Percentiles rank a stretch among this genome's conserved stretches.
These are phyloP conservation scores for Daldinia decipiens DNA, from an alignment of 495 filamentous ascomycete species.

Conservation along the genomic window DNA sequence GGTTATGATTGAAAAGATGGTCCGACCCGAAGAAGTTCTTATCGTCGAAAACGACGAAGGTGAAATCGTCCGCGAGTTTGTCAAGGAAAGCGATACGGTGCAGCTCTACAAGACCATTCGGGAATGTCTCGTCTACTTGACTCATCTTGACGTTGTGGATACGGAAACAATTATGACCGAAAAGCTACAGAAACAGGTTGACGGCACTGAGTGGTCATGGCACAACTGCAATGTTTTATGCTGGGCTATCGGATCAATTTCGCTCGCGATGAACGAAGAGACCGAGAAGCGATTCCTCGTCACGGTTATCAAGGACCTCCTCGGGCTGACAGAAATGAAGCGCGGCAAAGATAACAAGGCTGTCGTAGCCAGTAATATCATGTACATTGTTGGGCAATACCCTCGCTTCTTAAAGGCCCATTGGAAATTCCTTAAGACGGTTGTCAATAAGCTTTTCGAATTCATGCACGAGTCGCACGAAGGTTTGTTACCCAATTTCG, in stretches of 20 bases:
- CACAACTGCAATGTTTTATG: slow-evolving; percentile 99
- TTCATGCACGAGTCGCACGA: slow-evolving; percentile 99
- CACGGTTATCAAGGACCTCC: slow-evolving; percentile 97
- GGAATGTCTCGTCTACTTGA: slow-evolving; percentile 97
- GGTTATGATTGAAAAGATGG: slow-evolving; percentile 99
- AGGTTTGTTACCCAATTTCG: slow-evolving; percentile 62
- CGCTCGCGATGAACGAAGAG: slow-evolving; percentile 98
- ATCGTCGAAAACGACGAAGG: slow-evolving; percentile 99
- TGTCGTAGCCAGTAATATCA: slow-evolving; percentile 98
- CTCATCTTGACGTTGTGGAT: slow-evolving; percentile 95
- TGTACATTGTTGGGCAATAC: slow-evolving; percentile 99
- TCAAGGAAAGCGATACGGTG: slow-evolving; percentile 98
- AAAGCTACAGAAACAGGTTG: slow-evolving; percentile 92
- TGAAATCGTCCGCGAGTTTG: slow-evolving; percentile 98
- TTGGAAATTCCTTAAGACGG: slow-evolving; percentile 99
- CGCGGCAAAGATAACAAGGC: slow-evolving; percentile 99
- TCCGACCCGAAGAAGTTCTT: slow-evolving; percentile 95
- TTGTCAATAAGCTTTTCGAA: slow-evolving; percentile 99
- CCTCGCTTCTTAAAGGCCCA: slow-evolving; percentile 98
- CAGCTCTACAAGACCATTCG: slow-evolving; percentile 99
- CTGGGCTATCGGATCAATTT: slow-evolving; percentile 99
- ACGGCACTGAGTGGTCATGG: slow-evolving; percentile 98
- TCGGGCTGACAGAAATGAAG: slow-evolving; percentile 99
- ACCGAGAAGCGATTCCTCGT: slow-evolving; percentile 98
- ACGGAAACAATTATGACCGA: slow-evolving; percentile 99